Conservation (phyloP, 805 yeast species). For the Saccharomycopsis sp. region DNA sequence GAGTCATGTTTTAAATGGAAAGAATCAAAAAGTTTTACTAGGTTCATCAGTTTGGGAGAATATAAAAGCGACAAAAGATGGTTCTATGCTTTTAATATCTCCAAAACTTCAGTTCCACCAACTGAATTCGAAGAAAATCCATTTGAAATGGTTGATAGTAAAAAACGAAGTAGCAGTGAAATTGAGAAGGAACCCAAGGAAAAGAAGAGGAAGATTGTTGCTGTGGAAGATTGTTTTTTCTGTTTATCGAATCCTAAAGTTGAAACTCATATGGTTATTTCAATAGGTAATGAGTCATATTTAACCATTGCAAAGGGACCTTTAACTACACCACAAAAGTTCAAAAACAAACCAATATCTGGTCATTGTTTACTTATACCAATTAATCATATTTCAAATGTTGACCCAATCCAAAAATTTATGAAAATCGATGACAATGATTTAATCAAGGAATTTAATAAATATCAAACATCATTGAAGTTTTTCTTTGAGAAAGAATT, state of each 20-base stretch:
- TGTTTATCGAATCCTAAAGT: slow-evolving; percentile 73
- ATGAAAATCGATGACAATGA: slow-evolving; percentile 10
- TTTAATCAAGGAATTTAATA: slow-evolving; percentile 19
- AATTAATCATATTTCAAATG: slow-evolving; percentile 55
- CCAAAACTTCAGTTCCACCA: neutral
- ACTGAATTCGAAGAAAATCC: slow-evolving; percentile 3
- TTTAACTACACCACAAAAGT: slow-evolving; percentile 36
- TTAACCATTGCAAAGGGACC: slow-evolving; percentile 85
- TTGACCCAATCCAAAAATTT: slow-evolving; percentile 5
- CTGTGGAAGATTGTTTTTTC: slow-evolving; percentile 64
- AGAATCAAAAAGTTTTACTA: slow-evolving; percentile 32
- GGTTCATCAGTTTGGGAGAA: slow-evolving; percentile 57
- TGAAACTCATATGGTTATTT: slow-evolving; percentile 69
- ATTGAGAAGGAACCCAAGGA: slow-evolving; percentile 18
- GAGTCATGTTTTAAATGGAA: slow-evolving; percentile 54
- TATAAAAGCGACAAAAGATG: slow-evolving; percentile 49
- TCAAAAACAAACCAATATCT: slow-evolving; percentile 39
- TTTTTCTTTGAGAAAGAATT: slow-evolving; percentile 38
- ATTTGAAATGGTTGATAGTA: slow-evolving; percentile 1
- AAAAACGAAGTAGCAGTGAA: slow-evolving; percentile 18
- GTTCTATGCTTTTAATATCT: slow-evolving; percentile 63
- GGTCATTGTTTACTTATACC: slow-evolving; percentile 82
- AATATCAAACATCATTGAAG: slow-evolving; percentile 25
- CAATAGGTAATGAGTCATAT: slow-evolving; percentile 59
- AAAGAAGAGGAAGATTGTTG: slow-evolving; percentile 28